Evolutionary conservation across 495 filamentous ascomycete species (phyloP).

Genomic region (Choiromyces venosus): DNA sequence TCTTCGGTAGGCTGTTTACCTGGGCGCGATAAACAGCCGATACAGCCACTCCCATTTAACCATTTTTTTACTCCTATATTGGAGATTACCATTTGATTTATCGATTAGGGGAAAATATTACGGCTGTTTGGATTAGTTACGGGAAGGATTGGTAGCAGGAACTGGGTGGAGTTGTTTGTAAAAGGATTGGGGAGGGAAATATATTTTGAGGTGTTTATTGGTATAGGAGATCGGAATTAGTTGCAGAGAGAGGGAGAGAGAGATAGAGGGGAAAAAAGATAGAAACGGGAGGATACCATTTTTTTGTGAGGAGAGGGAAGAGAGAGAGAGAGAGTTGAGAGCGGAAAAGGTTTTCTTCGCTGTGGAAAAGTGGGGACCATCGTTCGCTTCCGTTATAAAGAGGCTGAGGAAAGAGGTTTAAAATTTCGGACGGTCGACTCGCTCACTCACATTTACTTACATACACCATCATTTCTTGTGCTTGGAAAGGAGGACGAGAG

Average conservation of each 20-base stretch:
- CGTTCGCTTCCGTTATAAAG: background rate
- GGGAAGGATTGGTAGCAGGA: background rate
- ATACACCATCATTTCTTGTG: background rate
- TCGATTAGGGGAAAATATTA: background rate
- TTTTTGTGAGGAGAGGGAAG: conserved; percentile 18
- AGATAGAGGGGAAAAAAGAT: conserved; percentile 13
- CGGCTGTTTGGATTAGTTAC: background rate
- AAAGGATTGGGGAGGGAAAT: background rate
- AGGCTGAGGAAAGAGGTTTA: background rate
- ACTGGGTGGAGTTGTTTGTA: background rate
- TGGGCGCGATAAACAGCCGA: background rate
- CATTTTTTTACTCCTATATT: background rate
- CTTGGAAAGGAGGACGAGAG: background rate
- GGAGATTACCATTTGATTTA: background rate
- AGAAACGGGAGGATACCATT: conserved; percentile 5
- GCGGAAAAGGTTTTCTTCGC: background rate
- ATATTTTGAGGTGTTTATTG: background rate
- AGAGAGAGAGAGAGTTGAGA: conserved; percentile 21
- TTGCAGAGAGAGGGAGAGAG: conserved; percentile 19
- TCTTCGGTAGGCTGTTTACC: background rate
- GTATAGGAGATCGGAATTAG: background rate
- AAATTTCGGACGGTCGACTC: background rate
- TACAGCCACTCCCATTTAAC: background rate
- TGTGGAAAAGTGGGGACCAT: background rate
- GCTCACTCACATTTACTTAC: background rate